A percentile compares a stretch with the other conserved stretches of the same genome.
Conservation (phyloP, 2,329 filamentous ascomycete genomes). For the Neofusicoccum parvum region DNA sequence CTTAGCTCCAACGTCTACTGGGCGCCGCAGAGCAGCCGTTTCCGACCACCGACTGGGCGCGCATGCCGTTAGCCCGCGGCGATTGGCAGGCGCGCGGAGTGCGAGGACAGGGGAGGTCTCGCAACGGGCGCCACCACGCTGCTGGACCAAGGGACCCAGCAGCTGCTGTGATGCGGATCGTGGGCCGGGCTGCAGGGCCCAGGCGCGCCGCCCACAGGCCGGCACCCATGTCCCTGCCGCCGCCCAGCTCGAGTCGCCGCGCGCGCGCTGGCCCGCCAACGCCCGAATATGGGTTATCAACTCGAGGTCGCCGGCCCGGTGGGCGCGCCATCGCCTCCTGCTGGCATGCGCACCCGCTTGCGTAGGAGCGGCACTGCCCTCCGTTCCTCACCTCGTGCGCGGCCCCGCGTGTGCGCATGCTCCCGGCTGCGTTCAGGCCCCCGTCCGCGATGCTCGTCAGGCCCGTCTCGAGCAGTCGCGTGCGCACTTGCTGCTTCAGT, state of each 20-base stretch:
- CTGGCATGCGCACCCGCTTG: not conserved
- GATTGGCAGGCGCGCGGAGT: not conserved
- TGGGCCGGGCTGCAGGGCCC: conserved; percentile 1
- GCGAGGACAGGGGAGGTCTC: not conserved
- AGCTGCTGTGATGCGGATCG: conserved; percentile 2
- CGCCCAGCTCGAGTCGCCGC: not conserved
- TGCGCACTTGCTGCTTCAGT: conserved; percentile 15
- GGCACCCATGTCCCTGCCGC: not conserved
- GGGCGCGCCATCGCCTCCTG: too few relatives aligned
- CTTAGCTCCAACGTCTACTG: conserved; percentile 4
- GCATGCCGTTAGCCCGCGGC: not conserved
- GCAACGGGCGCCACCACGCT: not conserved
- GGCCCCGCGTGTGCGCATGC: conserved; percentile 6
- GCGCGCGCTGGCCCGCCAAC: not conserved
- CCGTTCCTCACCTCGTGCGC: not conserved
- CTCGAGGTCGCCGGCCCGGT: too few relatives aligned
- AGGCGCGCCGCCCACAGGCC: not conserved
- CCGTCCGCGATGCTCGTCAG: not conserved
- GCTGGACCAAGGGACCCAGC: not conserved
- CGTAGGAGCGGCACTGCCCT: not conserved
- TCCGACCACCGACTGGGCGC: not conserved
- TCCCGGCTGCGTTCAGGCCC: not conserved
- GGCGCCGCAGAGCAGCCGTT: not conserved
- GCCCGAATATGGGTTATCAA: not conserved
- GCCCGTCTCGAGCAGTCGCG: conserved; percentile 7